phyloP scores from a whole-genome alignment of 768 basidiomycete species.

The Gloeostereum incarnatum region DNA sequence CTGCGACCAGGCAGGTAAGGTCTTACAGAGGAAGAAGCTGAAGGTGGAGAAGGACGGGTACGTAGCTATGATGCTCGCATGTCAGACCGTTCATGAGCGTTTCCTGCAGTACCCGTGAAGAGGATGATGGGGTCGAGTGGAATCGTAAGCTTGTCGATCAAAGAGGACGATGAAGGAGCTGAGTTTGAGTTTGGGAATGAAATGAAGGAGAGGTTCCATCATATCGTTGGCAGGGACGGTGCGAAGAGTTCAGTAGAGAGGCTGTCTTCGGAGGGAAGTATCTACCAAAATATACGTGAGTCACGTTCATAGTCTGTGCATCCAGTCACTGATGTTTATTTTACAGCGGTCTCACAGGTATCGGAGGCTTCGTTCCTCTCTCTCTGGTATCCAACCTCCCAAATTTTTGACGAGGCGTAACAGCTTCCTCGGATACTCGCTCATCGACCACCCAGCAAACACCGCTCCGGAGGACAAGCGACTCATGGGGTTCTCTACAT shows the following conservation, averaged over 20 bases:
- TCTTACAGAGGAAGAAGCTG: conserved; percentile 19
- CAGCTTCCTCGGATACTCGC: conserved; percentile 29
- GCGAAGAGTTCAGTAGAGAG: conserved; percentile 24
- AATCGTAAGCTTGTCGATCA: conserved; percentile 17
- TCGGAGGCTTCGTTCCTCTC: conserved; percentile 28
- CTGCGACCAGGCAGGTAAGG: conserved; percentile 22
- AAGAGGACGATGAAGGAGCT: conserved; percentile 17
- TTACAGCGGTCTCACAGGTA: conserved; percentile 22
- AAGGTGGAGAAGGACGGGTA: conserved; percentile 22
- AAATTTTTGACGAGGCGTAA: too few species aligned
- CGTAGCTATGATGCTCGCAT: conserved; percentile 21
- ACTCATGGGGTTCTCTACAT: conserved; percentile 33
- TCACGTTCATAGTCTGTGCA: neutral
- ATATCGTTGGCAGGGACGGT: conserved; percentile 32
- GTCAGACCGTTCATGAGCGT: conserved; percentile 23
- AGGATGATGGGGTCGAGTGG: conserved; percentile 18
- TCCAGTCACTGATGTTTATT: neutral
- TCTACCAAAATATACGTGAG: conserved; percentile 19
- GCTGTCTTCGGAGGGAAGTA: conserved; percentile 20
- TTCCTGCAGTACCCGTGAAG: conserved; percentile 19
- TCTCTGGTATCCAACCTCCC: too few species aligned
- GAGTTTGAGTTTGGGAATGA: conserved; percentile 20
- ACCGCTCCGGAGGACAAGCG: conserved; percentile 4
- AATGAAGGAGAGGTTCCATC: conserved; percentile 20
- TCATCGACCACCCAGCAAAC: conserved; percentile 9